phyloP scores from a whole-genome alignment of 352 stramenopile genomes.

The Phytophthora megakarya region DNA sequence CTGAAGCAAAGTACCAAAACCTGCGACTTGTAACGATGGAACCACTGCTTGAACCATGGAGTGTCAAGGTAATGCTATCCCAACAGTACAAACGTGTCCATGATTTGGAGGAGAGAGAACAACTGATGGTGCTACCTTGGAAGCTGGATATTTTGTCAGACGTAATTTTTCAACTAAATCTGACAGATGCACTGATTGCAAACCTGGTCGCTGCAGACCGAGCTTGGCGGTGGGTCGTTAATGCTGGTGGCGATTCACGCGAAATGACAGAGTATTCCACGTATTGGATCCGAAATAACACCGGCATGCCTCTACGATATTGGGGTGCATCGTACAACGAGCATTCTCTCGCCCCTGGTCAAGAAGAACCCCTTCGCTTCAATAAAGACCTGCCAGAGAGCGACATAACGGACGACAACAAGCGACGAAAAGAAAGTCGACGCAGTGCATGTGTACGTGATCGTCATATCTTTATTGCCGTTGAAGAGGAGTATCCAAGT shows the following conservation, averaged over 20 bases:
- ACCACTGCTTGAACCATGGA: conserved; percentile 85
- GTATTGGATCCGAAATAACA: conserved; percentile 89
- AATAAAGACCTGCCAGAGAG: conserved; percentile 19
- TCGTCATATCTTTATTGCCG: conserved; percentile 73
- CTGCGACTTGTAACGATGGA: conserved; percentile 80
- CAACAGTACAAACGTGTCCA: conserved; percentile 26
- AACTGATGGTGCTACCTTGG: conserved; percentile 37
- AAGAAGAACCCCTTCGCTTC: conserved; percentile 74
- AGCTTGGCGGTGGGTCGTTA: conserved; percentile 79
- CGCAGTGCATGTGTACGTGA: conserved; percentile 27
- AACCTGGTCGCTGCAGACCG: conserved; percentile 79
- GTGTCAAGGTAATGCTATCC: conserved; percentile 46
- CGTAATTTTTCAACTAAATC: conserved; percentile 73
- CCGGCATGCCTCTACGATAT: conserved; percentile 76
- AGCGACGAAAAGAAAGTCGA: conserved; percentile 18
- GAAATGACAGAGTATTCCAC: conserved; percentile 85
- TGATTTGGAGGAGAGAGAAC: conserved; percentile 29
- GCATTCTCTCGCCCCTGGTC: conserved; percentile 52
- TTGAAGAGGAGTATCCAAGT: conserved; percentile 55
- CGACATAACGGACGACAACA: not conserved
- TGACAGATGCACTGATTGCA: conserved; percentile 83
- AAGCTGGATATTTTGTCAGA: conserved; percentile 67
- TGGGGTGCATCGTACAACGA: conserved; percentile 66
- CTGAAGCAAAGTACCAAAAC: conserved; percentile 88
- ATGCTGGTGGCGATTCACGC: conserved; percentile 66